Percentiles rank a stretch among this genome's conserved stretches.
phyloP scores from a whole-genome alignment of 805 yeast genomes.

The Kuraishia ogatae region DNA sequence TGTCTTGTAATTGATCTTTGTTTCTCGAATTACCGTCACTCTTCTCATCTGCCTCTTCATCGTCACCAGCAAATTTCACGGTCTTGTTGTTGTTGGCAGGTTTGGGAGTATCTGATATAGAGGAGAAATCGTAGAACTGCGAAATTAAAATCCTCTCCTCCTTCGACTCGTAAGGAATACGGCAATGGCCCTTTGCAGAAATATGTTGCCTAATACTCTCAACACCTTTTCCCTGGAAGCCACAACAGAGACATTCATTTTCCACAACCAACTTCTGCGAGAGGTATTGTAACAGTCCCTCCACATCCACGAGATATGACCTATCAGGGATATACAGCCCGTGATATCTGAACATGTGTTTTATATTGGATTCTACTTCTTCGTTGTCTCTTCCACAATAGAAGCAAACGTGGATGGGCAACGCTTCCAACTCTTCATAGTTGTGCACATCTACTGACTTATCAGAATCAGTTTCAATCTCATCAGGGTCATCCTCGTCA shows the following conservation, averaged over 20 bases:
- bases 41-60: constrained; percentile 14
- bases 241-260: constrained; percentile 35
- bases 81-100: constrained; percentile 12
- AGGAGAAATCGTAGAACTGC: constrained; percentile 29
- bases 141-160: constrained; percentile 27
- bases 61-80: constrained; percentile 19
- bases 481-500: constrained; percentile 1
- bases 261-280: constrained; percentile 27
- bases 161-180: constrained; percentile 33
- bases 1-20: constrained; percentile 1
- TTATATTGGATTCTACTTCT: constrained; percentile 22
- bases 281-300: constrained; percentile 29
- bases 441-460: constrained; percentile 11
- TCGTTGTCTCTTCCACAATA: constrained; percentile 35
- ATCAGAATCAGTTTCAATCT: constrained; percentile 8
- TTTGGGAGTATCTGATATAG: constrained; percentile 11
- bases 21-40: constrained; percentile 14
- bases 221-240: constrained; percentile 30
- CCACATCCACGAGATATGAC: constrained; percentile 25
- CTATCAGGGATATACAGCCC: constrained; percentile 38
- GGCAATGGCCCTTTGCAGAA: constrained; percentile 33
- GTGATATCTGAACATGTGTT: constrained; percentile 34
- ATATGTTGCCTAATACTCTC: constrained; percentile 36
- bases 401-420: constrained; percentile 36
- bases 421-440: constrained; percentile 16